Base-by-base conservation (phyloP, 805 yeast genomes). In the Myxozyma lipomycoides region DNA sequence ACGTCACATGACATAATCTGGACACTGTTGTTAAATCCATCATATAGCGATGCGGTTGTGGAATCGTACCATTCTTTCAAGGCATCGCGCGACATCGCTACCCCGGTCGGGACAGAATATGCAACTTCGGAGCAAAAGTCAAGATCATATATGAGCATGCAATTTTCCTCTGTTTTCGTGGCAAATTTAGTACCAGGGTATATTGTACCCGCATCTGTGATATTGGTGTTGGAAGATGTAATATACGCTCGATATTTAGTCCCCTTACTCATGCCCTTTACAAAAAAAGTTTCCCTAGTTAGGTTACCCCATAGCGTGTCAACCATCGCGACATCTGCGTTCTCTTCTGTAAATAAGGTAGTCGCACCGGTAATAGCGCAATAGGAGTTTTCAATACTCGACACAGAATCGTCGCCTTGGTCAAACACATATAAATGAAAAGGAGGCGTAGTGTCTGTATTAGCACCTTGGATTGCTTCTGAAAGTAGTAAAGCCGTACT, bases 61-160 rank as follows among this genome's bases (percentile, higher is more conserved):
- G 70, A 61, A 63, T 91, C 96, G 63, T 88, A 91, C 18, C 77
- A 61, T 0, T 57, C 32, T 1, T 74, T 71, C 26, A 82, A 64
- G 3, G 68, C 68, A 32, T 63, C 64, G 2, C 60, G 53, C 1
- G 67, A 66, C 2, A 63, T 52, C 1, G 71, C 54, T 1, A 78
- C 62, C 44, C 70, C 70, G 4, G 73, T 72, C 0, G 98, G 98
- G 0, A 86, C 96, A 0, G 95, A 77, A 68, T 90, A 91, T 1
- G 96, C 93, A 22, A 91, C 95, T 41, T 79, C 78, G 26, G 73
- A 67, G 67, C 98, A 91, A 62, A 89, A 89, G 2, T 78, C 81
- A 52, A 91, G 72, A 51, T 79, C 84, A 64, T 78, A 87, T 17
- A 89, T 77, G 43, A 90, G 68, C 52, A 83, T 78, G 65, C 98